Percentiles rank a stretch among this genome's conserved stretches.
These are phyloP conservation scores for Phytopythium ostracodes DNA, from an alignment of 352 stramenopile genomes.

Conservation along the genomic window DNA sequence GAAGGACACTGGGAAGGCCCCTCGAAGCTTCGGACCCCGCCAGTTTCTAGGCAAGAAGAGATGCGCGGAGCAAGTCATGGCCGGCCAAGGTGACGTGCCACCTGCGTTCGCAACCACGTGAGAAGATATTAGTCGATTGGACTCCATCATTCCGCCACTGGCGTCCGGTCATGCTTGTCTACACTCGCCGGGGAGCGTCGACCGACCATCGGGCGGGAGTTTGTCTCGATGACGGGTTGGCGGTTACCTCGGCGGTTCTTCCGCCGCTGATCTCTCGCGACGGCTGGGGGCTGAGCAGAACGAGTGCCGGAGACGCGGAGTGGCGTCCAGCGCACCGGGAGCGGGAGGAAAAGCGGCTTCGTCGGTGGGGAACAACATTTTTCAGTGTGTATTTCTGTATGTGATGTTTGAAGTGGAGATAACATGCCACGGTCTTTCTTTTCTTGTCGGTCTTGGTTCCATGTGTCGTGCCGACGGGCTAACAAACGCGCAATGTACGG, in stretches of 20 bases:
- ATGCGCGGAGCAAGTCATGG: constrained; percentile 6
- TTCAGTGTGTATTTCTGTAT: constrained; percentile 10
- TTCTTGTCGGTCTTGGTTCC: not conserved
- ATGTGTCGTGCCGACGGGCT: not conserved
- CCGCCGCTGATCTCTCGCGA: constrained; percentile 2
- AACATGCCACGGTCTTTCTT: constrained; percentile 10
- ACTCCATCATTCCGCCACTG: constrained; percentile 9
- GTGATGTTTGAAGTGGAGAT: constrained; percentile 9
- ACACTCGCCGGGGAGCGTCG: not conserved
- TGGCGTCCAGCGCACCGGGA: constrained; percentile 7
- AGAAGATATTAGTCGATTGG: constrained; percentile 6
- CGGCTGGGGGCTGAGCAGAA: constrained; percentile 3
- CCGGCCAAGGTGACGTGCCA: constrained; percentile 3
- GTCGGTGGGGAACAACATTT: not conserved
- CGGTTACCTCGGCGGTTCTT: not conserved
- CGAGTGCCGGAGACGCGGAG: constrained; percentile 8
- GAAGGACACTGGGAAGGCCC: constrained; percentile 5
- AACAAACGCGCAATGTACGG: too few relatives aligned
- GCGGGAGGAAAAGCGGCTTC: constrained; percentile 4
- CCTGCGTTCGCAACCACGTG: constrained; percentile 3
- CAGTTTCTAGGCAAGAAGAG: constrained; percentile 6
- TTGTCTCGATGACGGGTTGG: constrained; percentile 5
- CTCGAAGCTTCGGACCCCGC: constrained; percentile 3
- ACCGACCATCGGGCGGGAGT: constrained; percentile 3
- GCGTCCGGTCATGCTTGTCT: constrained; percentile 2